A percentile compares a stretch with the other conserved stretches of the same genome.
phyloP scores from a whole-genome alignment of 2,329 filamentous ascomycete genomes.

The Onygenales sp. region DNA sequence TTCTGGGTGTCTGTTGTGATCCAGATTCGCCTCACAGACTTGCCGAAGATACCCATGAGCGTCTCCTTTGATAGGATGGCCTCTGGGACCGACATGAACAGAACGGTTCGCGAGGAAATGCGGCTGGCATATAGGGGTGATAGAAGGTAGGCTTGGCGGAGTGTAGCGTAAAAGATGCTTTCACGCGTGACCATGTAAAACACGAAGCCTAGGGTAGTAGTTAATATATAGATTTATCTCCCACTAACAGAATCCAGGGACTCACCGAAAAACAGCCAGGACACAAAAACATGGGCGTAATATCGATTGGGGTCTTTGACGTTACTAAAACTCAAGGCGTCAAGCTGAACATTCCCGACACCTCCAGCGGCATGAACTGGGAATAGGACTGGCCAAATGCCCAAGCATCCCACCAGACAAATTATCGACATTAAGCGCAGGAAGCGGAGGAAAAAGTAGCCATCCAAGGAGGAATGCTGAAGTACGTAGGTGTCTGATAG shows the following conservation, averaged over 20 bases:
- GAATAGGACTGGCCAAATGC: constrained; percentile 82
- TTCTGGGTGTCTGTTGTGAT: constrained; percentile 67
- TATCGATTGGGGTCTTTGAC: constrained; percentile 54
- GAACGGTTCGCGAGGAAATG: constrained; percentile 77
- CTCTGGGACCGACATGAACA: constrained; percentile 77
- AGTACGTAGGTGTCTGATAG: constrained; percentile 70
- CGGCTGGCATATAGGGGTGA: constrained; percentile 74
- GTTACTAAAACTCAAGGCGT: constrained; percentile 73
- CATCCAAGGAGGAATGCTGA: constrained; percentile 82
- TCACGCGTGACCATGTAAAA: constrained; percentile 81
- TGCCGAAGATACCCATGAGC: constrained; percentile 69
- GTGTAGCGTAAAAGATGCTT: constrained; percentile 79
- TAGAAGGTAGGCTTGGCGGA: constrained; percentile 83
- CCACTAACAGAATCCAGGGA: background rate
- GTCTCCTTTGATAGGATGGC: constrained; percentile 65
- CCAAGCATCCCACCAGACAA: constrained; percentile 68
- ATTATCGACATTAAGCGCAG: constrained; percentile 68
- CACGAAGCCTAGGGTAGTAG: constrained; percentile 51
- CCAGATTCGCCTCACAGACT: constrained; percentile 74
- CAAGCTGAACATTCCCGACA: constrained; percentile 55
- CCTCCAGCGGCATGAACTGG: constrained; percentile 81
- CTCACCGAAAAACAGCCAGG: constrained; percentile 66
- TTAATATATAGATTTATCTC: constrained; percentile 5
- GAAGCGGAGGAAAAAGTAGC: constrained; percentile 84
- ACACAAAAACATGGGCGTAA: constrained; percentile 69